phyloP scores from a whole-genome alignment of 2,329 filamentous ascomycete genomes.

The Fusarium goolgardi region DNA sequence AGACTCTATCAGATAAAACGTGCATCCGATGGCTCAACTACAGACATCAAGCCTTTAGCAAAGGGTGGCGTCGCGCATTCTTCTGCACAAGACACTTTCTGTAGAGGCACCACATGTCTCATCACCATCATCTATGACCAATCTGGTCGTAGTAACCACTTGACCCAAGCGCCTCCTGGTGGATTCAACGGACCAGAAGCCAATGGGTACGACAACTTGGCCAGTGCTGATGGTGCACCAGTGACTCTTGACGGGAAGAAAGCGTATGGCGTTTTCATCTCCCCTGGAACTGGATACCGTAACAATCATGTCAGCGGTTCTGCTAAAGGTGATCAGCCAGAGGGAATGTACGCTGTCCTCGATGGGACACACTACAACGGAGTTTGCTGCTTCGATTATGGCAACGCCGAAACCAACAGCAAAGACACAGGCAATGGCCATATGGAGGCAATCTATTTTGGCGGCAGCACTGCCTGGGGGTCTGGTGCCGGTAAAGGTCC shows the following conservation, averaged over 20 bases:
- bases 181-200: conserved; percentile 54
- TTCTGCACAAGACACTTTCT: conserved; percentile 70
- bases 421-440: conserved; percentile 69
- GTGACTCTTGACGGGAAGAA: conserved; percentile 32
- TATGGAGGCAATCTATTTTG: conserved; percentile 77
- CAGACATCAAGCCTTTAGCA: conserved; percentile 44
- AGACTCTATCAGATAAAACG: conserved; percentile 32
- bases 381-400: conserved; percentile 29
- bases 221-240: conserved; percentile 25
- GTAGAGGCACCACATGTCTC: conserved; percentile 68
- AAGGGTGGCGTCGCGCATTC: conserved; percentile 73
- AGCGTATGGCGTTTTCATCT: conserved; percentile 29
- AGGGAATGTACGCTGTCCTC: conserved; percentile 31
- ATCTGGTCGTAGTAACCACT: conserved; percentile 70
- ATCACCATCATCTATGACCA: conserved; percentile 75
- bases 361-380: conserved; percentile 33
- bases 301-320: conserved; percentile 23
- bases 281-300: conserved; percentile 24
- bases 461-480: conserved; percentile 66
- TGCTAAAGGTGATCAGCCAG: conserved; percentile 14
- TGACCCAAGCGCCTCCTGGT: conserved; percentile 68
- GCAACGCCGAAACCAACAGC: conserved; percentile 58
- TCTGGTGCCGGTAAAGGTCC: conserved; percentile 68
- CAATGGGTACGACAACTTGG: conserved; percentile 25
- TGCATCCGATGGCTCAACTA: conserved; percentile 17